Conservation (phyloP, 2,329 filamentous ascomycete genomes). For the Cladosporium colombiae region DNA sequence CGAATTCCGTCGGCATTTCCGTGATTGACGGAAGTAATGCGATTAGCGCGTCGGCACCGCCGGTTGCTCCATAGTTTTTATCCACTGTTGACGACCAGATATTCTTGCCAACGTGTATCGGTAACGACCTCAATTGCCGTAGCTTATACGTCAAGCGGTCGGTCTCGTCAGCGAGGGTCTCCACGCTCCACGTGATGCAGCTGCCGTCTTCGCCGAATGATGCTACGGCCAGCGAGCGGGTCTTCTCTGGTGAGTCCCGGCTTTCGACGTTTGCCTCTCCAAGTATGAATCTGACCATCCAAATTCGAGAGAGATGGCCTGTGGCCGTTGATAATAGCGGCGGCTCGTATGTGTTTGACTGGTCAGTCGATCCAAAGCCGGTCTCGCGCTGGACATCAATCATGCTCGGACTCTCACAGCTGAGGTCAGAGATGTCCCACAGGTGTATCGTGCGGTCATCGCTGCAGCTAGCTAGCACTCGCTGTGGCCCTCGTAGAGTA, state of each 20-base stretch:
- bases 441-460: constrained; percentile 88
- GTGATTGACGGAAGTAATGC: constrained; percentile 28
- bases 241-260: background rate
- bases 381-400: constrained; percentile 42
- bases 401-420: constrained; percentile 24
- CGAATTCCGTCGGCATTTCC: background rate
- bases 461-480: constrained; percentile 87
- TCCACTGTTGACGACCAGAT: constrained; percentile 66
- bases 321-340: constrained; percentile 67
- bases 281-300: constrained; percentile 69
- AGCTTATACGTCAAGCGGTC: background rate
- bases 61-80: constrained; percentile 55
- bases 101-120: constrained; percentile 81
- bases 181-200: constrained; percentile 63
- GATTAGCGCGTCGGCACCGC: constrained; percentile 78
- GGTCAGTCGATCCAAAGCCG: constrained; percentile 43
- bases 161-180: background rate
- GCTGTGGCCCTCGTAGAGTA: constrained; percentile 38
- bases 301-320: constrained; percentile 88
- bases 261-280: background rate
- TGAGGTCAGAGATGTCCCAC: constrained; percentile 74
- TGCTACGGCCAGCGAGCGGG: constrained; percentile 54
- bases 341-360: constrained; percentile 44
- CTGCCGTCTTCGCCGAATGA: constrained; percentile 87
- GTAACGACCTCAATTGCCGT: constrained; percentile 45